These are phyloP conservation scores for Mortierella sp. DNA, from an alignment of 371 early-diverging fungal genomes.

Conservation along the genomic window DNA sequence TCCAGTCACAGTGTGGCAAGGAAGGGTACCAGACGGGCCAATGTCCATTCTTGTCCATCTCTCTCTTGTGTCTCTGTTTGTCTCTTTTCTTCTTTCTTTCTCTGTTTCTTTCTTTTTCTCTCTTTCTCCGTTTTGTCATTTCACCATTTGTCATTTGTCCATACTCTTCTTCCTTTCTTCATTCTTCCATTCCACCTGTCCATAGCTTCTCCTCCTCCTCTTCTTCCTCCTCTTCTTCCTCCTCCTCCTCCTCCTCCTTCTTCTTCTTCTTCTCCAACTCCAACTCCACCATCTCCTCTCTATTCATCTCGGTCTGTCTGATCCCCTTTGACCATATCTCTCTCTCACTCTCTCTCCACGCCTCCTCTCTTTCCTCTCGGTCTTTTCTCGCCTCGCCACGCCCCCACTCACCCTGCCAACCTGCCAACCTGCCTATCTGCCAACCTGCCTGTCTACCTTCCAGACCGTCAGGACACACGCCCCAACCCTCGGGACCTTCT, in stretches of 20 bases:
- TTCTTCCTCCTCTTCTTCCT: conserved; percentile 5
- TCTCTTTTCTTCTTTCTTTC: background rate
- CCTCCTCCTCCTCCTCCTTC: background rate
- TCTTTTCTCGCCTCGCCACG: background rate
- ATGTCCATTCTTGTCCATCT: background rate
- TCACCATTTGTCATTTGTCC: background rate
- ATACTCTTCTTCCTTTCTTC: background rate
- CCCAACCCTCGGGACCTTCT: too few species aligned
- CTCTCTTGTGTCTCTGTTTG: background rate
- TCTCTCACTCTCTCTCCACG: too few species aligned
- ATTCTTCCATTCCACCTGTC: too few species aligned
- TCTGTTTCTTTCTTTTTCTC: background rate
- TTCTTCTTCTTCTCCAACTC: background rate
- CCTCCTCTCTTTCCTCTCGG: background rate
- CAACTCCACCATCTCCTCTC: background rate
- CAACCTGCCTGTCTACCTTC: too few species aligned
- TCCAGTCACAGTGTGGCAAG: background rate
- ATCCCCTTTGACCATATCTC: background rate
- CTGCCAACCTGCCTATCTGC: too few species aligned
- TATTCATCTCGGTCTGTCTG: background rate
- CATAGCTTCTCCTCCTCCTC: too few species aligned
- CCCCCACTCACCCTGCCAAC: too few species aligned
- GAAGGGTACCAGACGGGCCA: background rate
- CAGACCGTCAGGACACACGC: too few species aligned
- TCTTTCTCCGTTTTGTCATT: background rate